These are phyloP conservation scores for Boletellus sp. DNA, from an alignment of 768 basidiomycete species.

Conservation along the genomic window DNA sequence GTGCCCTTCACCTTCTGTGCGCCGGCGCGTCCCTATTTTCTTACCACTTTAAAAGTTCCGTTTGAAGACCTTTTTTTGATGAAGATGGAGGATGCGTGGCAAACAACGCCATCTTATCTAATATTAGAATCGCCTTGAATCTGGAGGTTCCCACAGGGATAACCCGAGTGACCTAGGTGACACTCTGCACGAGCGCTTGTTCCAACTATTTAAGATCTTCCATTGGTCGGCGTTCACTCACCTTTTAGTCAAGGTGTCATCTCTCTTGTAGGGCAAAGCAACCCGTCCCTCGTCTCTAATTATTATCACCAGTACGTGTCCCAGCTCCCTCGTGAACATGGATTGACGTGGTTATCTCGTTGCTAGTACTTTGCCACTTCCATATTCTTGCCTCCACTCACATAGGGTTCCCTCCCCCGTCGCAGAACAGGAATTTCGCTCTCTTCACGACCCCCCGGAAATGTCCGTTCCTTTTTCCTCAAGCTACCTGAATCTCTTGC, in stretches of 20 bases:
- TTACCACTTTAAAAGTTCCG: too few relatives aligned
- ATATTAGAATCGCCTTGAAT: background rate
- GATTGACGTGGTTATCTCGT: background rate
- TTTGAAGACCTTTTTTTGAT: background rate
- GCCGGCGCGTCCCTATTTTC: too few relatives aligned
- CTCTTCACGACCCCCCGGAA: background rate
- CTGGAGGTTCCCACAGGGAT: background rate
- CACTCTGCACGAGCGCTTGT: background rate
- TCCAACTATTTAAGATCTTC: background rate
- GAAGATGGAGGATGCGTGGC: too few relatives aligned
- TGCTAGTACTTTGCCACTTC: background rate
- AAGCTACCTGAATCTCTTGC: background rate
- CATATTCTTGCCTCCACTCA: background rate
- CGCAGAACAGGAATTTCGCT: background rate
- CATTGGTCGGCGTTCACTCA: background rate
- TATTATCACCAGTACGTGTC: slow-evolving; percentile 1
- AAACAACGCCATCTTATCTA: slow-evolving; percentile 1
- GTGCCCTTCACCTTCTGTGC: too few relatives aligned
- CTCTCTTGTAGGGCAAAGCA: background rate
- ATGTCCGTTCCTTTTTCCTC: background rate
- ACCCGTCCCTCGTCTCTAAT: background rate
- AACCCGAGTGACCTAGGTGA: background rate
- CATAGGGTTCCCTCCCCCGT: background rate
- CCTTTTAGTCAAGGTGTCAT: background rate
- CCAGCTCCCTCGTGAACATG: background rate